Evolutionary conservation across 768 basidiomycete species (phyloP).

Genomic region (Hemileccinum impolitum): DNA sequence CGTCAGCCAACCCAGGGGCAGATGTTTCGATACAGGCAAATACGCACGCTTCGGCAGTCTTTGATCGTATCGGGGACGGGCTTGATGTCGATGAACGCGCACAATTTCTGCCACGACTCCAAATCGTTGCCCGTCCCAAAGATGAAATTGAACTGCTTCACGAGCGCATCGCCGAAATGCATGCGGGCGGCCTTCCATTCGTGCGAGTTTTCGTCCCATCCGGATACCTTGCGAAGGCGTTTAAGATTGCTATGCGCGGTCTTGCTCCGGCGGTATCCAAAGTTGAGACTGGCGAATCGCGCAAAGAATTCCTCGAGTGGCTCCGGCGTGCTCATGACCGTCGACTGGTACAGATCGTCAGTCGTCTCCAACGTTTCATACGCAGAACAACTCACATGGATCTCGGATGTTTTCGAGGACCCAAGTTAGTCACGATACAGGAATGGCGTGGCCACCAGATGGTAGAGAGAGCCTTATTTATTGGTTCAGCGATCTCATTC

Average conservation of each 20-base stretch:
- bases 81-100: constrained; percentile 16
- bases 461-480: no score
- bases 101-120: constrained; percentile 25
- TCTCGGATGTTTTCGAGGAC: no score
- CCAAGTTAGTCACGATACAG: no score
- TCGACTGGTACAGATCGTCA: no score
- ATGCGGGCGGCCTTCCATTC: background rate
- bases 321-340: background rate
- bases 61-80: constrained; percentile 19
- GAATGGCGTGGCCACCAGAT: no score
- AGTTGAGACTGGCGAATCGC: constrained; percentile 12
- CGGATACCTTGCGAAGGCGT: constrained; percentile 4
- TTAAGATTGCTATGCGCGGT: constrained; percentile 23
- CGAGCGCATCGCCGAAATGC: constrained; percentile 20
- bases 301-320: constrained; percentile 27
- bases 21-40: no score
- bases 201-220: background rate
- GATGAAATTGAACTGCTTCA: constrained; percentile 23
- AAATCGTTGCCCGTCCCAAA: constrained; percentile 20
- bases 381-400: no score
- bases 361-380: no score
- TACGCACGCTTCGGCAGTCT: constrained; percentile 17
- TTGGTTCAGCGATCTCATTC: no score
- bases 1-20: background rate
- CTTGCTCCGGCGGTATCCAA: constrained; percentile 8